These are phyloP conservation scores for Cryptococcus depauperatus DNA, from an alignment of 1,284 basidiomycete species.

Conservation along the genomic window DNA sequence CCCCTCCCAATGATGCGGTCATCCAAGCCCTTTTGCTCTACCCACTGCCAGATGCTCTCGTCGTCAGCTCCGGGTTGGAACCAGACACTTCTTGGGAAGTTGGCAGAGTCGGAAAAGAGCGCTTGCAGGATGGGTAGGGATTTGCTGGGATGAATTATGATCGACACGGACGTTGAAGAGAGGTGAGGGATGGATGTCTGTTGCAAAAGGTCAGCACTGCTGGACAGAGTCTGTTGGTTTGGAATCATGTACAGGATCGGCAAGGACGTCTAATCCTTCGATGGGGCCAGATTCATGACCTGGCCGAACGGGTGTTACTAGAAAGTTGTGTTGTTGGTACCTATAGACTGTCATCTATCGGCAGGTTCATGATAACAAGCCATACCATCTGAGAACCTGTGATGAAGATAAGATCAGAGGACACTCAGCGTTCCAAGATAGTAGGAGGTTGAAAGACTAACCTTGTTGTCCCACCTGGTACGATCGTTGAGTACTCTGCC, in stretches of 20 bases:
- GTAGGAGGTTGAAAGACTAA: slow-evolving; percentile 8
- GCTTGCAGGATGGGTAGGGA: slow-evolving; percentile 30
- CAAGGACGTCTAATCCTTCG: slow-evolving; percentile 29
- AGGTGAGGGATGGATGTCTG: slow-evolving; percentile 58
- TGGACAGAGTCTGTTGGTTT: slow-evolving; percentile 48
- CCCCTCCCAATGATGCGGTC: slow-evolving; percentile 64
- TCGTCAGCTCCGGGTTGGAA: slow-evolving; percentile 77
- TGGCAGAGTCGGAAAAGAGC: slow-evolving; percentile 48
- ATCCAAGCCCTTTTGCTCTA: slow-evolving; percentile 52
- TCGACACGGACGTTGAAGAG: slow-evolving; percentile 62
- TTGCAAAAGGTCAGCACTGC: too few species aligned
- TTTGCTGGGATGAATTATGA: slow-evolving; percentile 67
- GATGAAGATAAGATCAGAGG: background rate
- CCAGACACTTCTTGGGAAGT: slow-evolving; percentile 60
- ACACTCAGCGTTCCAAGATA: background rate
- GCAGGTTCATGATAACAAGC: background rate
- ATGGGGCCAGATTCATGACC: slow-evolving; percentile 17
- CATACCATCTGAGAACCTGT: slow-evolving; percentile 48
- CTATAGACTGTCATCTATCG: slow-evolving; percentile 35
- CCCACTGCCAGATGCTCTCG: slow-evolving; percentile 50
- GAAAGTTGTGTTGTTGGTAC: slow-evolving; percentile 55
- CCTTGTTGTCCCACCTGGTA: slow-evolving; percentile 36
- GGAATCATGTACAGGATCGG: slow-evolving; percentile 29
- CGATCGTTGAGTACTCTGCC: slow-evolving; percentile 34
- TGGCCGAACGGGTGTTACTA: slow-evolving; percentile 54